These are phyloP conservation scores for Xylaria sp. DNA, from an alignment of 495 filamentous ascomycete genomes.

Conservation along the genomic window DNA sequence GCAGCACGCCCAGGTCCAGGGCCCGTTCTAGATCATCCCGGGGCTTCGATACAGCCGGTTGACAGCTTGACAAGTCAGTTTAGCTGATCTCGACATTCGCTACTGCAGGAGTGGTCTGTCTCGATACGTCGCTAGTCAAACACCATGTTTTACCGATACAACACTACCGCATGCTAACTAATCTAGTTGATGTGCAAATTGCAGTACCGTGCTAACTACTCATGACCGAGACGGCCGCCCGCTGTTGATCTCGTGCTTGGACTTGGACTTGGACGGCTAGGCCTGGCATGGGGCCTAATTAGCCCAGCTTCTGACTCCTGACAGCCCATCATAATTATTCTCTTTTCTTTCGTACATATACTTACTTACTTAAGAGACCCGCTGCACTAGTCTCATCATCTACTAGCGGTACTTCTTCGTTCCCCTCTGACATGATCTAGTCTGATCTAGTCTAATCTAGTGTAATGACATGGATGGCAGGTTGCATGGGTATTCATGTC, in stretches of 20 bases:
- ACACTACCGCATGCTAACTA: neutral
- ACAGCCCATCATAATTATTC: constrained; percentile 13
- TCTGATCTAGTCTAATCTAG: neutral
- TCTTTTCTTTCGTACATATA: neutral
- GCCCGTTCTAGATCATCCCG: constrained; percentile 22
- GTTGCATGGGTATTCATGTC: neutral
- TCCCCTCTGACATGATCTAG: constrained; percentile 3
- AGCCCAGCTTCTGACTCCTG: constrained; percentile 9
- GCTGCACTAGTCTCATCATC: constrained; percentile 2
- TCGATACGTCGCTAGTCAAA: constrained; percentile 18
- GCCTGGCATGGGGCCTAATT: neutral
- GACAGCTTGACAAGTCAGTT: constrained; percentile 25
- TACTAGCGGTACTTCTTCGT: neutral
- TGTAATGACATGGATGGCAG: constrained; percentile 6
- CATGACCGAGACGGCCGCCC: neutral
- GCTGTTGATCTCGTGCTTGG: neutral
- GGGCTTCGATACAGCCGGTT: neutral
- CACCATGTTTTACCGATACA: neutral
- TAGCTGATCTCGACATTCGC: constrained; percentile 13
- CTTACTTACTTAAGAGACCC: no score
- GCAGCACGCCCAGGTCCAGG: constrained; percentile 12
- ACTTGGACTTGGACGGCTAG: no score
- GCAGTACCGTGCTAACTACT: constrained; percentile 10
- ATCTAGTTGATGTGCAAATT: neutral
- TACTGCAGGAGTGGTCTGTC: constrained; percentile 22